Evolutionary conservation across 2,329 filamentous ascomycete genomes (phyloP).

Genomic region (Berkeleyomyces rouxiae): DNA sequence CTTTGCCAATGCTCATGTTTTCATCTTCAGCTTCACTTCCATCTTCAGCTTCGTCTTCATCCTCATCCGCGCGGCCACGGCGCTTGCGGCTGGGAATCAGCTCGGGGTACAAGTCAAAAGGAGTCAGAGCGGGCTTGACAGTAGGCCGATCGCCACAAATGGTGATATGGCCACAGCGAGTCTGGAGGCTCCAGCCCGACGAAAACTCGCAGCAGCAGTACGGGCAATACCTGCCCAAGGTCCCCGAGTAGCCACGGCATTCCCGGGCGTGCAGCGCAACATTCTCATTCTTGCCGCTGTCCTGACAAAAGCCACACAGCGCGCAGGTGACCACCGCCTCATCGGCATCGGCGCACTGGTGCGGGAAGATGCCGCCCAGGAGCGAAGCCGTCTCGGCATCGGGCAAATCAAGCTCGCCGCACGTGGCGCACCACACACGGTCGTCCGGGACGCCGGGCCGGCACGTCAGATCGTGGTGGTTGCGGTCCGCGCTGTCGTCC

Average conservation of each 20-base stretch:
- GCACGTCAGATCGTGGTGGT: conserved; percentile 16
- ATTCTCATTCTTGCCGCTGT: conserved; percentile 1
- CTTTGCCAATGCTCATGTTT: background rate
- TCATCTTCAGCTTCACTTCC: background rate
- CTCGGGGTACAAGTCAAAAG: conserved; percentile 10
- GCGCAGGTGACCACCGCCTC: conserved; percentile 11
- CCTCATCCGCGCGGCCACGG: background rate
- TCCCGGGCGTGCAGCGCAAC: conserved; percentile 13
- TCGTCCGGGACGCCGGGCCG: conserved; percentile 15
- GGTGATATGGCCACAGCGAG: conserved; percentile 11
- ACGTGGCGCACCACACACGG: conserved; percentile 15
- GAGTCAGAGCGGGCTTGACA: background rate
- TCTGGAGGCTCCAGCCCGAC: background rate
- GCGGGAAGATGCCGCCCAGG: conserved; percentile 13
- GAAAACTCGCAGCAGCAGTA: conserved; percentile 14
- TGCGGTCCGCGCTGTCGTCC: conserved; percentile 13
- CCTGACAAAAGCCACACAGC: conserved; percentile 13
- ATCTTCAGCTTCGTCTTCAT: background rate
- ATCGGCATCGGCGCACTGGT: conserved; percentile 13
- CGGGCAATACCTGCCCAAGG: conserved; percentile 15
- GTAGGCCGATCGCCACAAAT: background rate
- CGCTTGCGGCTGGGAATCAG: background rate
- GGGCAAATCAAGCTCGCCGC: conserved; percentile 14
- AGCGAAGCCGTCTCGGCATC: conserved; percentile 6
- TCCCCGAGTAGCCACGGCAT: conserved; percentile 15